Conservation (phyloP, 768 basidiomycete genomes). For the Tylopilus cervinicoccineus region DNA sequence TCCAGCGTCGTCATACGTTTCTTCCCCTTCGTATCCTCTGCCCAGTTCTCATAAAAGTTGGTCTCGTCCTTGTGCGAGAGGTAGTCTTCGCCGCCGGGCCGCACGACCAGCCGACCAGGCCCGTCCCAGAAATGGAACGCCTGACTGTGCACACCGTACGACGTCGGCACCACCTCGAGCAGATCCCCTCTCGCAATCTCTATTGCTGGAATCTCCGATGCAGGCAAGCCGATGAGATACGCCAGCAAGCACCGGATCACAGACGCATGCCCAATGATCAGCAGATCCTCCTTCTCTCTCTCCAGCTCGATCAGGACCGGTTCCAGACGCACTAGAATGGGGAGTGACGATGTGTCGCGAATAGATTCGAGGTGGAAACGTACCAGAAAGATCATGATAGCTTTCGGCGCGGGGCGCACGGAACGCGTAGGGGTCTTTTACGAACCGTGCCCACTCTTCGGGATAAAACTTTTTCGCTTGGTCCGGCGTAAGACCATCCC, state of each 20-base stretch:
- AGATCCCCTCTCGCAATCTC: slow-evolving; percentile 96
- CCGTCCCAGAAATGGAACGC: slow-evolving; percentile 94
- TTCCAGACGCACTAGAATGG: slow-evolving; percentile 79
- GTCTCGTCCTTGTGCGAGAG: slow-evolving; percentile 51
- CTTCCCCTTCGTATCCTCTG: slow-evolving; percentile 68
- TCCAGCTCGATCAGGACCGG: slow-evolving; percentile 91
- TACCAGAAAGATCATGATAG: slow-evolving; percentile 92
- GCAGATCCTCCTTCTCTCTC: slow-evolving; percentile 87
- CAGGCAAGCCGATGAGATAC: slow-evolving; percentile 89
- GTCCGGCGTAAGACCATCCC: slow-evolving; percentile 92
- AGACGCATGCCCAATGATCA: slow-evolving; percentile 96
- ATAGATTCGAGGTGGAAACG: slow-evolving; percentile 13
- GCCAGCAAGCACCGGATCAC: slow-evolving; percentile 95
- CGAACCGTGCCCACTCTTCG: slow-evolving; percentile 90
- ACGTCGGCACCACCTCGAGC: slow-evolving; percentile 87
- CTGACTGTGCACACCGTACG: slow-evolving; percentile 85
- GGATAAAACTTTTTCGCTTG: slow-evolving; percentile 89
- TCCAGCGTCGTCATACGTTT: slow-evolving; percentile 35
- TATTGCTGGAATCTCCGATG: slow-evolving; percentile 95
- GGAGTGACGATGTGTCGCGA: not conserved
- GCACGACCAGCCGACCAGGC: slow-evolving; percentile 56
- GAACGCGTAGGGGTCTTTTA: slow-evolving; percentile 90
- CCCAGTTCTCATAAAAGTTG: slow-evolving; percentile 89
- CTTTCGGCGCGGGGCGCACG: slow-evolving; percentile 93
- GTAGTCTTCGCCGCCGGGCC: slow-evolving; percentile 31